Percentiles rank a stretch among this genome's conserved stretches.
Conservation (phyloP, 257 asterid species). For the Primulina huaijiensis region DNA sequence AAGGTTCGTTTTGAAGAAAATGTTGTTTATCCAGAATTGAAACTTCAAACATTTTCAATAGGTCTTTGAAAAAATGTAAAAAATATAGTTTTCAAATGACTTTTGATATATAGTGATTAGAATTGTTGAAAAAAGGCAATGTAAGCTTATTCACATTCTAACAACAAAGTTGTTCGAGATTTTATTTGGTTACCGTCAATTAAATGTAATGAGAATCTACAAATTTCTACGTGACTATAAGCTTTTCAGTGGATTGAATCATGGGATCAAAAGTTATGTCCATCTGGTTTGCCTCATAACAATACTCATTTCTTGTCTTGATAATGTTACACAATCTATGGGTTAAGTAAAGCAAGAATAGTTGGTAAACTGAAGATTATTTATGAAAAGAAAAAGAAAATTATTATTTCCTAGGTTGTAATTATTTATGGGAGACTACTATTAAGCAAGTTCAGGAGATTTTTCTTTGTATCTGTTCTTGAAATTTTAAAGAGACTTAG, state of each 20-base stretch:
- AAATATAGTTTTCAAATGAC: not conserved
- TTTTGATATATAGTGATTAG: not conserved
- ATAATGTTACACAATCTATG: not conserved
- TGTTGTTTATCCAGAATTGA: not conserved
- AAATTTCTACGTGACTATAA: not conserved
- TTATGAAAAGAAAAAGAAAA: not conserved
- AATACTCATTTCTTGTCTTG: too few relatives aligned
- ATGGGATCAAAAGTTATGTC: too few relatives aligned
- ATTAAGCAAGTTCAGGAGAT: not conserved
- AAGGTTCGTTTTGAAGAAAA: conserved; percentile 53
- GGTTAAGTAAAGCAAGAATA: too few relatives aligned
- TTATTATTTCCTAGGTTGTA: not conserved
- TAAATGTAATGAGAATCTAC: not conserved
- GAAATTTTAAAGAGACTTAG: not conserved
- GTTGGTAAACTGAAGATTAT: not conserved
- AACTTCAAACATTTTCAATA: not conserved
- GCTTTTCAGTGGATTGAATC: too few relatives aligned
- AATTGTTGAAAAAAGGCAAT: not conserved
- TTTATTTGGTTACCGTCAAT: not conserved
- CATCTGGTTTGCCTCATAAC: too few relatives aligned
- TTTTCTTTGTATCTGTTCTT: not conserved
- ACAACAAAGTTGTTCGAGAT: not conserved
- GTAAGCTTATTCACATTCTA: not conserved
- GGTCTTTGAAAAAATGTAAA: too few relatives aligned
- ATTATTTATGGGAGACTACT: not conserved